Evolutionary conservation across 208 protist species (phyloP).

Genomic region (Trypanosoma congolense): DNA sequence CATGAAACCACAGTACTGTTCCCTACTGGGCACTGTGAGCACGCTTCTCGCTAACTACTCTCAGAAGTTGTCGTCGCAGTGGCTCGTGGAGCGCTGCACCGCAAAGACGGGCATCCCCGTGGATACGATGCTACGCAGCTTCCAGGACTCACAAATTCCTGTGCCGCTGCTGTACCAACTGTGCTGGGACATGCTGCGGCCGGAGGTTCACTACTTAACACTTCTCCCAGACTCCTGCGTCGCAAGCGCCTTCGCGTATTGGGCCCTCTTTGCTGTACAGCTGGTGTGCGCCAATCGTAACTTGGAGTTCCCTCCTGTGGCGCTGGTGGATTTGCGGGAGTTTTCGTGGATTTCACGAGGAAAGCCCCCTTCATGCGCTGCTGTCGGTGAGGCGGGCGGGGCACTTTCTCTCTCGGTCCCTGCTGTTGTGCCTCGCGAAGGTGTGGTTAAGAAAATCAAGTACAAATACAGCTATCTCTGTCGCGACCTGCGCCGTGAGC

Average conservation of each 20-base stretch:
- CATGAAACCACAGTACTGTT: constrained; percentile 10
- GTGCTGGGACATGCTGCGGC: constrained; percentile 47
- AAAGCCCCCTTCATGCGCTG: not conserved
- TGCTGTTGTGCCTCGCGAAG: not conserved
- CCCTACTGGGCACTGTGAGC: constrained; percentile 43
- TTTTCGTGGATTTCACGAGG: constrained; percentile 11
- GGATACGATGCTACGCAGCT: constrained; percentile 43
- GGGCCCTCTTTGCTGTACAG: constrained; percentile 36
- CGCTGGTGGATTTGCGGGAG: constrained; percentile 21
- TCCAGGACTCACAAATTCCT: constrained; percentile 34
- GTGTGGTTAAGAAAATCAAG: constrained; percentile 28
- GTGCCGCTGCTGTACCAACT: constrained; percentile 23
- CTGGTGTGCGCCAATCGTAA: constrained; percentile 34
- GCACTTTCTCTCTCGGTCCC: not conserved
- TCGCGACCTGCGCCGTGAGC: constrained; percentile 23
- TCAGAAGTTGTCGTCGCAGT: constrained; percentile 27
- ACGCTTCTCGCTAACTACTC: constrained; percentile 39
- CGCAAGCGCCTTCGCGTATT: constrained; percentile 24
- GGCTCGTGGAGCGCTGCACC: constrained; percentile 50
- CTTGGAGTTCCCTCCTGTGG: constrained; percentile 32
- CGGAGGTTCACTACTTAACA: constrained; percentile 24
- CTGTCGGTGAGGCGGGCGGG: not conserved
- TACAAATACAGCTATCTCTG: constrained; percentile 51
- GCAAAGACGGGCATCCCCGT: constrained; percentile 38
- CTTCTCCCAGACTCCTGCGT: constrained; percentile 19